Evolutionary conservation across 1,284 basidiomycete species (phyloP), one percentile per base, ranked within the genome.

Genomic region (Vanrija sp.): DNA sequence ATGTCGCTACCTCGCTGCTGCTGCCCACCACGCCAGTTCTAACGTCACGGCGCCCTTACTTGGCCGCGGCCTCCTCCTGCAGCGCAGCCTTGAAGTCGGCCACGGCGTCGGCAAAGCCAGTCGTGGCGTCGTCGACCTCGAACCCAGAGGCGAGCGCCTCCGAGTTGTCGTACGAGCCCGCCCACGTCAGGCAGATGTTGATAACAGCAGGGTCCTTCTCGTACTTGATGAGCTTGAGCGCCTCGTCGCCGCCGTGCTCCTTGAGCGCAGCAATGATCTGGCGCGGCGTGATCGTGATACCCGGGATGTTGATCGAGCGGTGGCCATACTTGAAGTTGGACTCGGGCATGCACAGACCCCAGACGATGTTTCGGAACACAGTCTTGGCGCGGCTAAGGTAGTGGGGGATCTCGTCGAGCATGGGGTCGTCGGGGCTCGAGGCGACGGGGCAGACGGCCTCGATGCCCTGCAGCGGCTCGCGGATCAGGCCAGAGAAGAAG

Each of bases 401-500:
- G 23, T 78, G 74, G n/a, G 78, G 73, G 55, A 85, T 80, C 43
- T 78, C 74, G 55, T 81, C 70, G 23, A 78, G 57, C 38, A 67
- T 65, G 7, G 64, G 60, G 56, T 77, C 77, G 18, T 69, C 63
- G 4, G 58, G 46, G 0, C 64, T 63, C 15, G 61, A 52, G 6
- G 76, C 76, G 53, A 86, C 81, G 18, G 84, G 84, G 65, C 82
- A 84, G 46, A 79, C 67, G 10, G 81, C 70, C 46, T 75, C 69
- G 21, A 79, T 54, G 38, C 83, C 83, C 59, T 83, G 80, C 5
- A 86, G 77, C 0, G 85, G 85, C 69, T 86, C 85, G 19, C 85
- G 81, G 55, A 86, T 82, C 61, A 86, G 80, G 25, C 82, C 83
- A 73, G 71, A 85, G 60, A 86, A 80, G 74, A 85, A 86, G 9